These are phyloP conservation scores for Chlamydomonas schloesseri DNA, from an alignment of 139 green algal species.

Conservation along the genomic window DNA sequence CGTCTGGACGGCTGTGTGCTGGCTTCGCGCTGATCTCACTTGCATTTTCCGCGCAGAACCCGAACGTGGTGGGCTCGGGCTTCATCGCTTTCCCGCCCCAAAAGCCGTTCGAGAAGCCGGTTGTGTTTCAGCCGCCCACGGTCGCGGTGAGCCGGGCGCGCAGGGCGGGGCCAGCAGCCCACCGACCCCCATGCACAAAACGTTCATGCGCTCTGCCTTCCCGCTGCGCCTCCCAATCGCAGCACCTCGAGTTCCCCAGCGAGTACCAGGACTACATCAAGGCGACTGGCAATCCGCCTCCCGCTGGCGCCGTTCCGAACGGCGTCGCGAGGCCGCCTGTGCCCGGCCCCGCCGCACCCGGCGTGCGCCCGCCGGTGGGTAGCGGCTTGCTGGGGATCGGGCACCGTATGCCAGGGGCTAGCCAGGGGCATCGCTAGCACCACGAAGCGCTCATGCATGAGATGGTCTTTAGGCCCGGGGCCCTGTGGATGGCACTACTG, in stretches of 20 bases:
- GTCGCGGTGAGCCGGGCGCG: constrained; percentile 57
- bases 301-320: not conserved
- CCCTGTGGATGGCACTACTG: no score
- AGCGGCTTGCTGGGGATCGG: no score
- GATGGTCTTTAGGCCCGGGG: no score
- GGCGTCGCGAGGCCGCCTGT: not conserved
- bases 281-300: not conserved
- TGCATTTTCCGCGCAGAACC: not conserved
- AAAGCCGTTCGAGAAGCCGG: constrained; percentile 59
- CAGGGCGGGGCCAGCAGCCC: no score
- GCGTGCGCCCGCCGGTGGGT: no score
- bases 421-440: no score
- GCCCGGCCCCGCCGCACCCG: not conserved
- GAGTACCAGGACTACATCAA: constrained; percentile 45
- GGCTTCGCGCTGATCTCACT: not conserved
- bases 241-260: constrained; percentile 64
- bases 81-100: constrained; percentile 69
- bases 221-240: no score
- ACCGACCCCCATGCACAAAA: no score
- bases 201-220: not conserved
- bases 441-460: no score
- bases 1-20: no score
- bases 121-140: constrained; percentile 68
- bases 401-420: not conserved
- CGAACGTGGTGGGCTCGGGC: constrained; percentile 54